These are phyloP conservation scores for Cyclotella kingstonii DNA, from an alignment of 108 stramenopile genomes.

Conservation along the genomic window DNA sequence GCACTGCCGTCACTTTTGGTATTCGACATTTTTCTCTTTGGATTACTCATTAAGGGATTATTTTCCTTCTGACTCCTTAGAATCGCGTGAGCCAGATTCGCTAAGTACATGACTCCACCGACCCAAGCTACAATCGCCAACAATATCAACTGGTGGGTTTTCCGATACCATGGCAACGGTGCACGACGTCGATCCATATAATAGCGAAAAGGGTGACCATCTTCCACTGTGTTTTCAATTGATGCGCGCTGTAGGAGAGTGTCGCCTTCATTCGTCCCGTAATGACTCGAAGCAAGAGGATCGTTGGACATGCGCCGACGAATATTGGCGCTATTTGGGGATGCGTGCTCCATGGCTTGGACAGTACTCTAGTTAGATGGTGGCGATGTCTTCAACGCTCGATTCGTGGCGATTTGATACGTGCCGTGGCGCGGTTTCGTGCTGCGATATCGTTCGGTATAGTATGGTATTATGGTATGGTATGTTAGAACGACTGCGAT, in stretches of 20 bases:
- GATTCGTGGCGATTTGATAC: no score
- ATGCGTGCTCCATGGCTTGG: no score
- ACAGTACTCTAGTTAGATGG: no score
- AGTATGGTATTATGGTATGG: no score
- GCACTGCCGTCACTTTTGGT: neutral
- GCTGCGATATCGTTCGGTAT: no score
- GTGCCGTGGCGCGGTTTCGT: no score
- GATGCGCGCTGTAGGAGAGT: slow-evolving; percentile 14
- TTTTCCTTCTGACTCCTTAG: slow-evolving; percentile 15
- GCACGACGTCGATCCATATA: slow-evolving; percentile 3
- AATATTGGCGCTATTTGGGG: no score
- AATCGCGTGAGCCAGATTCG: slow-evolving; percentile 32
- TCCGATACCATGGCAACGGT: slow-evolving; percentile 20
- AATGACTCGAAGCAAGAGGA: slow-evolving; percentile 12
- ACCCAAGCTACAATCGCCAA: slow-evolving; percentile 20
- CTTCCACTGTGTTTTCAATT: neutral
- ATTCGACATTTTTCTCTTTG: slow-evolving; percentile 10
- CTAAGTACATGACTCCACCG: slow-evolving; percentile 32
- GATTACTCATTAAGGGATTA: neutral
- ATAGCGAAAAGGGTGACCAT: neutral
- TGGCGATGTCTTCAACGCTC: no score
- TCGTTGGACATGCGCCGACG: slow-evolving; percentile 20
- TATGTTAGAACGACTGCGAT: no score
- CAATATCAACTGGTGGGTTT: slow-evolving; percentile 22
- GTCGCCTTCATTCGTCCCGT: slow-evolving; percentile 29